These are phyloP conservation scores for Agaricus subrufescens DNA, from an alignment of 768 basidiomycete species.

Conservation along the genomic window DNA sequence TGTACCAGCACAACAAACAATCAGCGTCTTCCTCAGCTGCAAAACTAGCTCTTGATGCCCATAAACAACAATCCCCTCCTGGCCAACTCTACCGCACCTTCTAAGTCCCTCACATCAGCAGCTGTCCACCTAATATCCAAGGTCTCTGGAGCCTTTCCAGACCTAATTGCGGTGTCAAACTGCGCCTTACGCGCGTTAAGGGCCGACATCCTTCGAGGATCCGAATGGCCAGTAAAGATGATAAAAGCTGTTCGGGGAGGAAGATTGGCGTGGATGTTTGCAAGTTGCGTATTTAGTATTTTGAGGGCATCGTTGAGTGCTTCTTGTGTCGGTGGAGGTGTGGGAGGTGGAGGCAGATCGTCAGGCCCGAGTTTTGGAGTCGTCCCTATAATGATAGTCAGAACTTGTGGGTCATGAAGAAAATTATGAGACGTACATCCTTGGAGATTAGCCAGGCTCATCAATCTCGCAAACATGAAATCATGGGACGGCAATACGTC, in stretches of 20 bases:
- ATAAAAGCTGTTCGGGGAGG: constrained; percentile 80
- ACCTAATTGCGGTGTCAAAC: constrained; percentile 65
- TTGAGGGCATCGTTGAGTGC: constrained; percentile 33
- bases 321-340: constrained; percentile 19
- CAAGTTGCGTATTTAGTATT: constrained; percentile 58
- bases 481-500: constrained; percentile 61
- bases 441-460: constrained; percentile 69
- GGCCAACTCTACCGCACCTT: constrained; percentile 74
- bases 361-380: constrained; percentile 50
- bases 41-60: constrained; percentile 37
- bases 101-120: constrained; percentile 71
- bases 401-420: neutral
- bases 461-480: constrained; percentile 82
- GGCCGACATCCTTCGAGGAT: constrained; percentile 76
- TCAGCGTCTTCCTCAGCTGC: too few relatives aligned
- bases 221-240: constrained; percentile 84
- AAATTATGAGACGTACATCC: constrained; percentile 59
- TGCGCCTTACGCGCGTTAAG: constrained; percentile 64
- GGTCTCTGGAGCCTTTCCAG: constrained; percentile 53
- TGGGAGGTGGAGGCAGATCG: constrained; percentile 14
- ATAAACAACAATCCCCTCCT: constrained; percentile 84
- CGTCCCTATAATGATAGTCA: constrained; percentile 41
- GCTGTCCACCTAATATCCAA: constrained; percentile 67
- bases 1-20: neutral
- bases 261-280: constrained; percentile 57